Evolutionary conservation across 306 rosid species (phyloP).

Genomic region (Hippophae tibetana): DNA sequence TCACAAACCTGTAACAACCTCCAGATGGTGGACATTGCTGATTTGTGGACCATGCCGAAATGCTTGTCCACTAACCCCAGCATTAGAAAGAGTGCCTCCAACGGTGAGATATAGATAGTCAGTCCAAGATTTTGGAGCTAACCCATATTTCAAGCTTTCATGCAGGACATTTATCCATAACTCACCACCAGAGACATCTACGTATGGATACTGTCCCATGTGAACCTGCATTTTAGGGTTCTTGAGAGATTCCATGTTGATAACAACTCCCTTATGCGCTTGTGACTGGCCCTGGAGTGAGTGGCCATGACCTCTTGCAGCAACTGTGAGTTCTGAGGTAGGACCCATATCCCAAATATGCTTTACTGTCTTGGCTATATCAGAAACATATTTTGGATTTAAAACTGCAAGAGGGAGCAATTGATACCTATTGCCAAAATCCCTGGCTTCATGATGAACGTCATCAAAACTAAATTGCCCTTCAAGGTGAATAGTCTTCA

Average conservation of each 20-base stretch:
- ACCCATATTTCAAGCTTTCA: constrained; percentile 69
- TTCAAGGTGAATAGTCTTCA: constrained; percentile 46
- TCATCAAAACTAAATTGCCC: constrained; percentile 64
- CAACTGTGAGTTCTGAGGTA: constrained; percentile 64
- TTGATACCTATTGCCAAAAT: constrained; percentile 77
- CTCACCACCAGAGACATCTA: constrained; percentile 83
- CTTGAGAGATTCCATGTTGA: constrained; percentile 76
- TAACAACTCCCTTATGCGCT: constrained; percentile 66
- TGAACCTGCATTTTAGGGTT: constrained; percentile 43
- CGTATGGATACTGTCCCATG: constrained; percentile 38
- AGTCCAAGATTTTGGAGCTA: constrained; percentile 95
- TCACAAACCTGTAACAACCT: constrained; percentile 87
- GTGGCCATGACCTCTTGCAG: constrained; percentile 98
- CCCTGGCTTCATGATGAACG: constrained; percentile 53
- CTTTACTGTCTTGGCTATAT: constrained; percentile 51
- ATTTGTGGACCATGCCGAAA: constrained; percentile 93
- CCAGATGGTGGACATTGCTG: constrained; percentile 83
- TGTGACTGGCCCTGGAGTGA: constrained; percentile 90
- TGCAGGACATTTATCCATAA: constrained; percentile 86
- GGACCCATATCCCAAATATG: constrained; percentile 79
- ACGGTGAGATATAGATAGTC: constrained; percentile 85
- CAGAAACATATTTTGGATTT: constrained; percentile 69
- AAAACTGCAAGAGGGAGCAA: constrained; percentile 58
- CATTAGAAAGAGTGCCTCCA: constrained; percentile 95
- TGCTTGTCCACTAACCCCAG: constrained; percentile 95